phyloP scores from a whole-genome alignment of 2,329 filamentous ascomycete species.

The Colletotrichum karsti region DNA sequence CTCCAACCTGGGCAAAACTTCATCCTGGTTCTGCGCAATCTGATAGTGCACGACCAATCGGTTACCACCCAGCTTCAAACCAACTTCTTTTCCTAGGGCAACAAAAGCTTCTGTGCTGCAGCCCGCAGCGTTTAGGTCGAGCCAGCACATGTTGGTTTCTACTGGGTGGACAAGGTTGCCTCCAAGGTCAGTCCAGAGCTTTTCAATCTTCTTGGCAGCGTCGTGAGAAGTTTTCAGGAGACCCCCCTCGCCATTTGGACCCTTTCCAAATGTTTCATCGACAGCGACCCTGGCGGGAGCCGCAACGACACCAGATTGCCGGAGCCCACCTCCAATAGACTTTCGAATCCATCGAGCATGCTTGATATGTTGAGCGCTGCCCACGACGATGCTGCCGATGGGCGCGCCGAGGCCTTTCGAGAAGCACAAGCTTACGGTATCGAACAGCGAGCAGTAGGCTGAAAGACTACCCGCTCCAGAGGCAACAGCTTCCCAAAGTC shows the following conservation, averaged over 20 bases:
- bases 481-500: conserved; percentile 83
- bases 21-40: conserved; percentile 67
- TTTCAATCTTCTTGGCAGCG: conserved; percentile 71
- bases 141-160: conserved; percentile 94
- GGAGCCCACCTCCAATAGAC: conserved; percentile 77
- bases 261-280: conserved; percentile 51
- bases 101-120: conserved; percentile 47
- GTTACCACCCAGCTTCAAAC: conserved; percentile 49
- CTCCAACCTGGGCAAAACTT: conserved; percentile 66
- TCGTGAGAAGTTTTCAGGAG: conserved; percentile 68
- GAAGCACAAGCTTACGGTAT: conserved; percentile 81
- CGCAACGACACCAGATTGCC: conserved; percentile 77
- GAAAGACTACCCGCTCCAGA: conserved; percentile 72
- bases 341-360: conserved; percentile 64
- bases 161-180: conserved; percentile 75
- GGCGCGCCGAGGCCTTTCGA: conserved; percentile 86
- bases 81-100: conserved; percentile 49
- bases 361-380: conserved; percentile 44
- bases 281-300: conserved; percentile 77
- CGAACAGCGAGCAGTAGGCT: conserved; percentile 75
- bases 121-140: conserved; percentile 73
- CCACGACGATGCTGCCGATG: conserved; percentile 79
- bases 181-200: conserved; percentile 75
- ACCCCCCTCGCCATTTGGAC: conserved; percentile 55
- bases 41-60: conserved; percentile 64